Evolutionary conservation across 2,329 filamentous ascomycete species (phyloP), one percentile per base, ranked within the genome.

Genomic region (Colletotrichum cordylinicola): DNA sequence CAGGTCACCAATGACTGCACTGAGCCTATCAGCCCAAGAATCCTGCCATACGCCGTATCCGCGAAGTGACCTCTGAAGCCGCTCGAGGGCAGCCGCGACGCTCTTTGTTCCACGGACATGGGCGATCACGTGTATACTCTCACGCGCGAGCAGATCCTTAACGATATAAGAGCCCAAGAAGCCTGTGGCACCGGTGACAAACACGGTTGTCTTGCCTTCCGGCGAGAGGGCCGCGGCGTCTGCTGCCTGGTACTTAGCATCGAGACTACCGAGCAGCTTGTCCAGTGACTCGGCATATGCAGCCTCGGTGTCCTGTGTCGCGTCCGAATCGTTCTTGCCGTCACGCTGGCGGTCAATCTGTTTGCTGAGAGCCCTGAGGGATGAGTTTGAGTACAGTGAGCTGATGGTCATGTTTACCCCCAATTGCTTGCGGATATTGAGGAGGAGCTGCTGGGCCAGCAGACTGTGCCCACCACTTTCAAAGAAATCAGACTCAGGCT

Each of bases 151-250:
- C 2, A 98, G 85, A 71, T 98, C 95, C 71, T 90, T 90, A 37
- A 98, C 87, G 13, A 98, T 87, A 81, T 96, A 98, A 0, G 94
- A 91, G 33, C 96, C 96, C 24, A 98, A 85, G 87, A 98, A 98
- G 4, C 96, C 96, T 7, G 96, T 98, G 6, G 95, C 95, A 58
- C 96, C 96, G 4, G 96, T 98, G 7, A 98, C 86, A 83, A 98
- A 94, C 13, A 97, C 89, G 0, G 43, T 52, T 48, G 93, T 95
- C 76, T 75, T 70, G 43, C 67, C 80, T 33, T 67, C 62, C 79
- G 56, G n/a, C n/a, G 43, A 52, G 43, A 52, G 43, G 12, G 43
- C 43, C 10, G 43, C 43, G 12, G 43, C n/a, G n/a, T 52, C 43
- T 16, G 43, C 43, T 7, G 10, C 12, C n/a, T 52, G 43, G 43